A percentile compares a stretch with the other conserved stretches of the same genome.
phyloP scores from a whole-genome alignment of 192 early-diverging fungal genomes.

The Mortierella antarctica region DNA sequence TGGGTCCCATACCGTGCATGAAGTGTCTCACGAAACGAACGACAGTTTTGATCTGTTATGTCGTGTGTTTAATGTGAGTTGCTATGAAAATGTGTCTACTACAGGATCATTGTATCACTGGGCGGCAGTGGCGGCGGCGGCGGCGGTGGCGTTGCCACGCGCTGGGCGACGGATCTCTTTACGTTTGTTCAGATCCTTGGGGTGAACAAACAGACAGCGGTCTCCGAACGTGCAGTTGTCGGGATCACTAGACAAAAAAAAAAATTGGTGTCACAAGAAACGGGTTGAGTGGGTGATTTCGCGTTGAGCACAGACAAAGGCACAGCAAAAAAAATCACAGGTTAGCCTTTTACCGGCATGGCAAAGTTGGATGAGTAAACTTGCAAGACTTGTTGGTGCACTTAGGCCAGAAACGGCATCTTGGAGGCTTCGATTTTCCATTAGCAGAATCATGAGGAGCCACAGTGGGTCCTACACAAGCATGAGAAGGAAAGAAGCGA shows the following conservation, averaged over 20 bases:
- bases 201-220: constrained; percentile 47
- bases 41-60: no score
- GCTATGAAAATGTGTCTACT: no score
- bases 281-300: no score
- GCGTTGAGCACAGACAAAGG: background rate
- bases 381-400: constrained; percentile 69
- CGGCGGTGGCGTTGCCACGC: constrained; percentile 1
- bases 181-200: constrained; percentile 28
- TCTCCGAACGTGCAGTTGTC: constrained; percentile 47
- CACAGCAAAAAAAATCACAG: background rate
- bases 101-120: background rate
- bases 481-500: background rate
- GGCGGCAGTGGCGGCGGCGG: no score
- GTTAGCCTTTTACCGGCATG: constrained; percentile 53
- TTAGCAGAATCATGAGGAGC: no score
- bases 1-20: no score
- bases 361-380: constrained; percentile 54
- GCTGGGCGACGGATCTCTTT: constrained; percentile 10
- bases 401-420: constrained; percentile 61
- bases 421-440: constrained; percentile 41
- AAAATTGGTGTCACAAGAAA: no score
- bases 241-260: constrained; percentile 22
- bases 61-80: no score
- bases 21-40: no score
- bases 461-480: background rate